These are phyloP conservation scores for Sporothrix euskadiensis DNA, from an alignment of 2,329 filamentous ascomycete species.

Conservation along the genomic window DNA sequence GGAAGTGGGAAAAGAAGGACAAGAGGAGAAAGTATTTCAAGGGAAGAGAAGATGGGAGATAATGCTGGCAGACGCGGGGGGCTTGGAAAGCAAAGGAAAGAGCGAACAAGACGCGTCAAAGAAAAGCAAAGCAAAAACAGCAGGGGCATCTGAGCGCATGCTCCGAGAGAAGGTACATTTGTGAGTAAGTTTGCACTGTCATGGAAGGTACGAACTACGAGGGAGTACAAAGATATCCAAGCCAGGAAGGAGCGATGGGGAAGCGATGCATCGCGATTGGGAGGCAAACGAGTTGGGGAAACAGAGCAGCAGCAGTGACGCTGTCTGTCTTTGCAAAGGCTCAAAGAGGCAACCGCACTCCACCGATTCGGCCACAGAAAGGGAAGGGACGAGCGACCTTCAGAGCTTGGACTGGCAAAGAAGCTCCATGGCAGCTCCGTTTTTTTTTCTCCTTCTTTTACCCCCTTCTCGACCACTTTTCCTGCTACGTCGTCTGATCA, in stretches of 20 bases:
- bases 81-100: slow-evolving; percentile 8
- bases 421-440: background rate
- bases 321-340: background rate
- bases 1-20: background rate
- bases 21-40: background rate
- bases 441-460: background rate
- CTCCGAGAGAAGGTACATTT: background rate
- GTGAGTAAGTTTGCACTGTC: slow-evolving; percentile 5
- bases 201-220: slow-evolving; percentile 19
- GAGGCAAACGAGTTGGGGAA: slow-evolving; percentile 2
- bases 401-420: background rate
- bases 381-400: background rate
- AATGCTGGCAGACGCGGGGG: slow-evolving; percentile 6
- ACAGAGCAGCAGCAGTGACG: background rate
- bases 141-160: background rate
- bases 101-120: slow-evolving; percentile 13
- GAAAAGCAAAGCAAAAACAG: slow-evolving; percentile 5
- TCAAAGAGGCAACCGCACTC: background rate
- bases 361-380: background rate
- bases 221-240: slow-evolving; percentile 8
- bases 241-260: slow-evolving; percentile 25
- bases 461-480: no score
- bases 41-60: background rate
- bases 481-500: slow-evolving; percentile 13
- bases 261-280: slow-evolving; percentile 18